phyloP scores from a whole-genome alignment of 2,329 filamentous ascomycete species.

The Raffaelea deltoideospora region DNA sequence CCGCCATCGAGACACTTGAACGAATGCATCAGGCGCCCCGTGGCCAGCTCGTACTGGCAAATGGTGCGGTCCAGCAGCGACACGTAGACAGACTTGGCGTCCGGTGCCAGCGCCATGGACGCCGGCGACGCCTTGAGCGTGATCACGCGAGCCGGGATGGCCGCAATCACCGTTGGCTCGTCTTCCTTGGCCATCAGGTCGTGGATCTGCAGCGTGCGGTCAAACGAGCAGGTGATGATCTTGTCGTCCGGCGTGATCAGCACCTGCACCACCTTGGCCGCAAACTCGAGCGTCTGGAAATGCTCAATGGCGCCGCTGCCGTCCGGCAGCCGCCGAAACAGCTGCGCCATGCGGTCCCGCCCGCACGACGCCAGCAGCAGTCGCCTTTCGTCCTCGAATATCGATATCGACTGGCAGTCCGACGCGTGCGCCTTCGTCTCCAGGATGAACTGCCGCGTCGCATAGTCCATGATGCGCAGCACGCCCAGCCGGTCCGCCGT shows the following conservation, averaged over 20 bases:
- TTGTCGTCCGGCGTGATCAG: constrained; percentile 61
- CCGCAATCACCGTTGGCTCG: constrained; percentile 53
- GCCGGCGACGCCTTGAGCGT: constrained; percentile 75
- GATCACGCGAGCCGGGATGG: constrained; percentile 61
- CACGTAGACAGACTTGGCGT: constrained; percentile 42
- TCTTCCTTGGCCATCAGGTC: constrained; percentile 58
- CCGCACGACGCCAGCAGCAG: constrained; percentile 69
- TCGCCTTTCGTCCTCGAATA: constrained; percentile 46
- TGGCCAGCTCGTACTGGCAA: constrained; percentile 46
- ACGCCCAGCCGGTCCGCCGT: constrained; percentile 80
- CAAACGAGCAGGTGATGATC: constrained; percentile 74
- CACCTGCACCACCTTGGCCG: constrained; percentile 63
- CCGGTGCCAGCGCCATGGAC: constrained; percentile 60
- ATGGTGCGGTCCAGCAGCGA: constrained; percentile 46
- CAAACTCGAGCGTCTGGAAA: constrained; percentile 86
- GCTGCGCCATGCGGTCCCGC: constrained; percentile 79
- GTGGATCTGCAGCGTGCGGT: constrained; percentile 73
- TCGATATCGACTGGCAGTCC: constrained; percentile 68
- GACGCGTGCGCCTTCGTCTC: constrained; percentile 75
- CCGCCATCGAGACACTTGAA: constrained; percentile 79
- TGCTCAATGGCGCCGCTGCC: constrained; percentile 57
- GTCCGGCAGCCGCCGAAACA: constrained; percentile 51
- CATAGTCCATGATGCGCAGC: constrained; percentile 51
- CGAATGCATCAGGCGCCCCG: constrained; percentile 51
- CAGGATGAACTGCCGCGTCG: constrained; percentile 44